A percentile compares a stretch with the other conserved stretches of the same genome.
Conservation (phyloP, 352 stramenopile genomes). For the Elongisporangium undulatum region DNA sequence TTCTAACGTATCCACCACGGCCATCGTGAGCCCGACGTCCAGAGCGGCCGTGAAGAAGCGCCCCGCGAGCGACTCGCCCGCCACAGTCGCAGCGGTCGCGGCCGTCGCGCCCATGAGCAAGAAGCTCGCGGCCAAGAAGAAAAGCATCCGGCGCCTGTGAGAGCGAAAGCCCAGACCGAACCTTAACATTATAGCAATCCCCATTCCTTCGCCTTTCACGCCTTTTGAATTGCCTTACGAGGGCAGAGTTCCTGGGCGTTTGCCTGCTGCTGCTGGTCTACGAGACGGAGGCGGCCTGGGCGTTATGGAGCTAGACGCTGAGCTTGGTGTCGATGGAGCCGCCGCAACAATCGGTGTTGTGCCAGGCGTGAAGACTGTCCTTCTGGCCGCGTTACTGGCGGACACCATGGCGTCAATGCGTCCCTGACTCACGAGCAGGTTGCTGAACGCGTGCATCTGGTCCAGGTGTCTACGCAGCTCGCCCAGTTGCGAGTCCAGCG, state of each 20-base stretch:
- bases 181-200: slow-evolving; percentile 7
- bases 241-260: background rate
- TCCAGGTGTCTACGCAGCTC: slow-evolving; percentile 27
- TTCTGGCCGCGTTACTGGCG: background rate
- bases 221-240: slow-evolving; percentile 1
- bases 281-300: too few relatives aligned
- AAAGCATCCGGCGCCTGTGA: slow-evolving; percentile 65
- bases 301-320: too few relatives aligned
- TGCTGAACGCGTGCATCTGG: slow-evolving; percentile 60
- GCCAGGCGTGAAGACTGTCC: background rate
- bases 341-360: slow-evolving; percentile 1
- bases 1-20: background rate
- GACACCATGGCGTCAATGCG: slow-evolving; percentile 31
- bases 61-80: slow-evolving; percentile 28
- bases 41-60: slow-evolving; percentile 33
- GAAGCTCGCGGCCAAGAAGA: slow-evolving; percentile 70
- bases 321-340: background rate
- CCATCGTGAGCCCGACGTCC: slow-evolving; percentile 1
- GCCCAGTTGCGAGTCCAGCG: slow-evolving; percentile 34
- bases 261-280: too few relatives aligned
- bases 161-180: background rate
- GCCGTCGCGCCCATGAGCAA: slow-evolving; percentile 32
- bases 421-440: slow-evolving; percentile 53
- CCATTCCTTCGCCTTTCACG: slow-evolving; percentile 7
- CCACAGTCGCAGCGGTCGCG: slow-evolving; percentile 8